Evolutionary conservation across 2,329 filamentous ascomycete genomes (phyloP).

Genomic region (Claviceps purpurea): DNA sequence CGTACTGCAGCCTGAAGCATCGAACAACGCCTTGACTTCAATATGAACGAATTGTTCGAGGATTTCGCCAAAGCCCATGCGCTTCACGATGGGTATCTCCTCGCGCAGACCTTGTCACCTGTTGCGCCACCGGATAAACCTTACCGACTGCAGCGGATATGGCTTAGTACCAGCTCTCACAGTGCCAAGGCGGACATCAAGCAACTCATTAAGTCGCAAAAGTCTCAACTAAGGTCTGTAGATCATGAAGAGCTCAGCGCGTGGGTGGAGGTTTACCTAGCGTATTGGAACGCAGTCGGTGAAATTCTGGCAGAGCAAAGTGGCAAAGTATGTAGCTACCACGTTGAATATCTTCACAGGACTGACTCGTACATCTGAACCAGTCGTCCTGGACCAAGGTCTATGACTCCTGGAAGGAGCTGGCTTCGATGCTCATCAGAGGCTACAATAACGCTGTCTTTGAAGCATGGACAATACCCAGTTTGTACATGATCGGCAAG

Average conservation of each 20-base stretch:
- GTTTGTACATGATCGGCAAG: constrained; percentile 76
- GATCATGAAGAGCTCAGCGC: constrained; percentile 55
- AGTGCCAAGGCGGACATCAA: constrained; percentile 57
- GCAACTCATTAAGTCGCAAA: constrained; percentile 53
- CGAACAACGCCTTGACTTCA: constrained; percentile 7
- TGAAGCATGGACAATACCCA: constrained; percentile 84
- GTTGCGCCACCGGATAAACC: constrained; percentile 48
- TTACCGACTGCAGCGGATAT: constrained; percentile 55
- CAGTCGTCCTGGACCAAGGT: constrained; percentile 63
- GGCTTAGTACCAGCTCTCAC: constrained; percentile 54
- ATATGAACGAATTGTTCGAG: constrained; percentile 60
- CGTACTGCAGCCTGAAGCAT: neutral
- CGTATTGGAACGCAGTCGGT: constrained; percentile 72
- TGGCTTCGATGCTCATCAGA: constrained; percentile 63
- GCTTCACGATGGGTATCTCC: constrained; percentile 51
- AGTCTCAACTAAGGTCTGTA: constrained; percentile 37
- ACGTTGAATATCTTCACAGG: neutral
- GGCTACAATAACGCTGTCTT: constrained; percentile 68
- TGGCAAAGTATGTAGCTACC: constrained; percentile 19
- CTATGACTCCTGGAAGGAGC: constrained; percentile 79
- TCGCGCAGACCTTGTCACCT: constrained; percentile 66
- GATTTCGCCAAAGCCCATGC: constrained; percentile 60
- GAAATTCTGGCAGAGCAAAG: constrained; percentile 48
- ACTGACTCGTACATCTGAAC: constrained; percentile 8
- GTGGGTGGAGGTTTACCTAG: constrained; percentile 78